Conservation (phyloP, 2,329 filamentous ascomycete species). For the Alternaria viburni region DNA sequence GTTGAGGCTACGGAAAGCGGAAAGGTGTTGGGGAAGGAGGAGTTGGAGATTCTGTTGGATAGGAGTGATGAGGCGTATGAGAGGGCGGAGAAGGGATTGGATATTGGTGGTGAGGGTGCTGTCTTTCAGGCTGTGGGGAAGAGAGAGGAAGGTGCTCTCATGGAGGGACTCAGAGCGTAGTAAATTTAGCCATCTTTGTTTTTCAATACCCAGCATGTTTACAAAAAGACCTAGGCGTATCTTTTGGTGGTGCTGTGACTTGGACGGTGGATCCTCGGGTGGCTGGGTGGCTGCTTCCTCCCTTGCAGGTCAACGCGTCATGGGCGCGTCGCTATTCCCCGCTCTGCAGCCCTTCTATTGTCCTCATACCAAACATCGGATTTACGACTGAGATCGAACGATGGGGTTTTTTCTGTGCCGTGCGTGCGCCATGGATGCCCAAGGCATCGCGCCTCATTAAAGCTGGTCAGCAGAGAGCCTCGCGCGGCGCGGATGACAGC, state of each 20-base stretch:
- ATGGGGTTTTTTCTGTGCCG: background rate
- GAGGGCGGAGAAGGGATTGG: slow-evolving; percentile 78
- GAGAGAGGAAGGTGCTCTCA: slow-evolving; percentile 60
- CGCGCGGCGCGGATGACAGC: background rate
- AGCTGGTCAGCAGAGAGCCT: background rate
- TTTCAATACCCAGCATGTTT: background rate
- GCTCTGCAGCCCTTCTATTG: background rate
- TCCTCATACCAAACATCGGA: background rate
- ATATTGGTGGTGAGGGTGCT: slow-evolving; percentile 65
- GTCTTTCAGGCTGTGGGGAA: slow-evolving; percentile 82
- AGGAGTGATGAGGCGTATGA: slow-evolving; percentile 71
- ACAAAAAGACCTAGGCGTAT: background rate
- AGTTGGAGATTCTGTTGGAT: slow-evolving; percentile 81
- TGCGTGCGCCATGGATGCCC: background rate
- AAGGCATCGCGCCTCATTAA: background rate
- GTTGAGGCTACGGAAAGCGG: slow-evolving; percentile 60
- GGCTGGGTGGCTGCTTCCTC: background rate
- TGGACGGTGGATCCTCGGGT: background rate
- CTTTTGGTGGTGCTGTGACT: background rate
- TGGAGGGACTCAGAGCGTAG: slow-evolving; percentile 56
- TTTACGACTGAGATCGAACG: background rate
- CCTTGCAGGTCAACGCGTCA: background rate
- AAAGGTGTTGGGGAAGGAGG: slow-evolving; percentile 75
- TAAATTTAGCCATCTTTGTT: background rate
- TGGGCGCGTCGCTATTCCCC: background rate